Evolutionary conservation across 2,329 filamentous ascomycete species (phyloP), one percentile per base, ranked within the genome.

Genomic region (Diaporthe amygdali): DNA sequence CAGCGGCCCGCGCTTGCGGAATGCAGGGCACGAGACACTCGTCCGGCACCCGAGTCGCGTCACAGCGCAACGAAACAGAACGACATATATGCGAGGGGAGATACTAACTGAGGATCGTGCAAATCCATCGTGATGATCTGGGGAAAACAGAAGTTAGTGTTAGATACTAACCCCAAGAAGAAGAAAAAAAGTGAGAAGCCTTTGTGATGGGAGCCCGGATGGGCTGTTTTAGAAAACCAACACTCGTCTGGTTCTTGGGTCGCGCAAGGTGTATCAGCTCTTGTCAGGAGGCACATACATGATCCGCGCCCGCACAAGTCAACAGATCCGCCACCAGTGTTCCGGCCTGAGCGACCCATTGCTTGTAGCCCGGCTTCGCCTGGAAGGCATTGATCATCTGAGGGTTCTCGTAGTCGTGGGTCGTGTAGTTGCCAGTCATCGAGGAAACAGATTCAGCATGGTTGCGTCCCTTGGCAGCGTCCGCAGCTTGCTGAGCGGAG

Each of bases 341-440:
- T 72, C 96, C 96, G 51, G 96, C 95, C 84, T 98, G 96, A 27
- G 96, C 96, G 74, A 99, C 96, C 96, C 96, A 99, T 84, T 97
- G 94, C 85, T 96, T 96, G 82, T 99, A 99, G 64, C 96, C 96
- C 9, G 95, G 94, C 80, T 96, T 95, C 25, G 94, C 91, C 80
- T 94, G 90, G 80, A 92, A 87, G 77, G 86, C 87, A 70, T 86
- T 86, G 73, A 89, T 82, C 68, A 88, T 85, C 20, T 84, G 82
- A 61, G 86, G 84, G 78, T 90, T 90, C 77, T 90, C 87, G 75
- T 90, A 88, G 76, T 93, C 91, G 78, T 93, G 90, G 44, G 88
- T 91, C 8, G 89, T 89, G 79, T 87, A 90, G 74, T 84, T 86
- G 71, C 84, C 85, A 41, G 84, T 70, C 6, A 64, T 81, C 6